phyloP scores from a whole-genome alignment of 83 land plant genomes.

The Thuja plicata region DNA sequence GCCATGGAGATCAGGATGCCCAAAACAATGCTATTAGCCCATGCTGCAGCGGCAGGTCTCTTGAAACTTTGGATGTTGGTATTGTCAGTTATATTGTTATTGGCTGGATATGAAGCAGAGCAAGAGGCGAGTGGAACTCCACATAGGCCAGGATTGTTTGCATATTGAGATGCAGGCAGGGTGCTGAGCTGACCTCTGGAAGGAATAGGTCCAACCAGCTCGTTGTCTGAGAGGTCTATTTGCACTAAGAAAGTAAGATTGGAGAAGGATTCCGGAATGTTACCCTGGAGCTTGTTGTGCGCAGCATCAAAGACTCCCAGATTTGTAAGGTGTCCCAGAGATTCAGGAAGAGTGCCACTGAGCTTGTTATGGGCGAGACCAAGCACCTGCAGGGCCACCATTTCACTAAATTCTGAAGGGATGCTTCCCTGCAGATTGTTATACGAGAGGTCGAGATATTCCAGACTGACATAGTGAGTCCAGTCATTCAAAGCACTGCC shows the following conservation, averaged over 20 bases:
- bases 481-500: conserved; percentile 53
- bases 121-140: conserved; percentile 73
- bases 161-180: conserved; percentile 70
- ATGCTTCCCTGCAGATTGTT: conserved; percentile 66
- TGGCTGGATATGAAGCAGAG: background rate
- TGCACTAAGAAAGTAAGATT: conserved; percentile 74
- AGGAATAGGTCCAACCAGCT: conserved; percentile 69
- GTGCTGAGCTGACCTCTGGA: conserved; percentile 76
- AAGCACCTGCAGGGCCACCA: conserved; percentile 61
- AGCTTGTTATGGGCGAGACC: conserved; percentile 67
- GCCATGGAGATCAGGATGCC: conserved; percentile 59
- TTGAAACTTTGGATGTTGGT: background rate
- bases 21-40: conserved; percentile 65
- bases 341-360: conserved; percentile 61
- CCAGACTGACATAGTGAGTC: conserved; percentile 52
- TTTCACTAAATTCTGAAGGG: conserved; percentile 71
- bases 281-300: conserved; percentile 63
- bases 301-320: conserved; percentile 83
- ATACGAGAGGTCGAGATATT: conserved; percentile 82
- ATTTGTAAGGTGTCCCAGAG: conserved; percentile 58
- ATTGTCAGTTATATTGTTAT: background rate
- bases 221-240: conserved; percentile 69
- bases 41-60: conserved; percentile 24
- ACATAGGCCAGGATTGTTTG: conserved; percentile 80
- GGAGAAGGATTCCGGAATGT: conserved; percentile 72